Conservation (phyloP, 1,139 yeast species). For the Spathaspora sp. region DNA sequence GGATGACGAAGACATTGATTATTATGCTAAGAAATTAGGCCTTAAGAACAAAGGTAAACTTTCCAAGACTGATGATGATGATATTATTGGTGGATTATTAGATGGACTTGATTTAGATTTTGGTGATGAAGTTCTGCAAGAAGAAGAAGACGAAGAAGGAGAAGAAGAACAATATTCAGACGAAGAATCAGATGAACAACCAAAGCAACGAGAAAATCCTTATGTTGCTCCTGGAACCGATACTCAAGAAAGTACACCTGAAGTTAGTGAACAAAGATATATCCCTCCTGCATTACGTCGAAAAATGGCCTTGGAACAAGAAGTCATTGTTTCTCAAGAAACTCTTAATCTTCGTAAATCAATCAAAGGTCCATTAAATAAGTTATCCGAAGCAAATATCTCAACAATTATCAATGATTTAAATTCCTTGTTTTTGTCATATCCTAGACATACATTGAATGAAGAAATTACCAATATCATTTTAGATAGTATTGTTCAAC, state of each 20-base stretch:
- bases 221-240: slow-evolving; percentile 68
- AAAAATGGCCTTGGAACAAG: slow-evolving; percentile 40
- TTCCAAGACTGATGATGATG: slow-evolving; percentile 57
- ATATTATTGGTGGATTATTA: slow-evolving; percentile 67
- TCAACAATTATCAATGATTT: slow-evolving; percentile 68
- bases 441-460: slow-evolving; percentile 78
- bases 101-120: slow-evolving; percentile 77
- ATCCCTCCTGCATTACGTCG: slow-evolving; percentile 84
- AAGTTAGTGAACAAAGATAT: slow-evolving; percentile 44
- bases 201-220: slow-evolving; percentile 67
- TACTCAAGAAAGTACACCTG: slow-evolving; percentile 10
- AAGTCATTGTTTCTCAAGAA: slow-evolving; percentile 44
- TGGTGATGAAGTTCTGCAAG: slow-evolving; percentile 16
- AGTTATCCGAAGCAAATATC: slow-evolving; percentile 82
- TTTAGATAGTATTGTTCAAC: slow-evolving; percentile 65
- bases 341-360: slow-evolving; percentile 51
- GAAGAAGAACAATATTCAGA: slow-evolving; percentile 45
- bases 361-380: slow-evolving; percentile 80
- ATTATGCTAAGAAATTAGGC: slow-evolving; percentile 82
- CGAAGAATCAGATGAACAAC: slow-evolving; percentile 16
- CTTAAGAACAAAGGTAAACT: slow-evolving; percentile 49
- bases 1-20: slow-evolving; percentile 79
- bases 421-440: slow-evolving; percentile 55
- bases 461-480: slow-evolving; percentile 64
- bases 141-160: slow-evolving; percentile 11